phyloP scores from a whole-genome alignment of 306 rosid species.

The Acacia crassicarpa region DNA sequence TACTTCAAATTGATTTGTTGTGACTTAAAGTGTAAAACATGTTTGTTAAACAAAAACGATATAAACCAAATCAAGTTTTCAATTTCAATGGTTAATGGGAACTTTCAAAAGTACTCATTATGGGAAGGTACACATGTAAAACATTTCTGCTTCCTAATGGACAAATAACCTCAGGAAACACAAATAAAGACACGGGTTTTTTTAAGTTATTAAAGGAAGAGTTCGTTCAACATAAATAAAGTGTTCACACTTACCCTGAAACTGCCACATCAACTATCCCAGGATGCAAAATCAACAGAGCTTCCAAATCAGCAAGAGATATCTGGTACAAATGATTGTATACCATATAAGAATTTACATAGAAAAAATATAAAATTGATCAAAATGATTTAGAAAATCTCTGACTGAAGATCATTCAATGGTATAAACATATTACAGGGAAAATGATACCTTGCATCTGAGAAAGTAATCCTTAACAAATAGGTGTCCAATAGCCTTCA shows the following conservation, averaged over 20 bases:
- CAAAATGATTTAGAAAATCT: not conserved
- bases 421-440: not conserved
- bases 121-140: not conserved
- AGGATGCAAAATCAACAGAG: slow-evolving; percentile 40
- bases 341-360: not conserved
- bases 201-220: not conserved
- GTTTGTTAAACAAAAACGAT: too few species aligned
- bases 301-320: slow-evolving; percentile 62
- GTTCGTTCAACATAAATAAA: not conserved
- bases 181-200: not conserved
- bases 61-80: too few species aligned
- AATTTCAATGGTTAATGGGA: not conserved
- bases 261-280: slow-evolving; percentile 53
- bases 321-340: slow-evolving; percentile 38
- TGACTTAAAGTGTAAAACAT: too few species aligned
- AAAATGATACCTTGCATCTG: not conserved
- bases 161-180: not conserved
- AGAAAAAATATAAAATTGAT: not conserved
- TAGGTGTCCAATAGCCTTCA: too few species aligned
- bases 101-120: not conserved
- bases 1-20: too few species aligned
- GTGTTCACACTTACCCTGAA: slow-evolving; percentile 32
- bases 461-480: not conserved
- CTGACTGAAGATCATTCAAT: not conserved
- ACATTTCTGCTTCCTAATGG: not conserved